A percentile compares a stretch with the other conserved stretches of the same genome.
phyloP scores from a whole-genome alignment of 176 grass and related monocot genomes.

The Aegilops speltoides region DNA sequence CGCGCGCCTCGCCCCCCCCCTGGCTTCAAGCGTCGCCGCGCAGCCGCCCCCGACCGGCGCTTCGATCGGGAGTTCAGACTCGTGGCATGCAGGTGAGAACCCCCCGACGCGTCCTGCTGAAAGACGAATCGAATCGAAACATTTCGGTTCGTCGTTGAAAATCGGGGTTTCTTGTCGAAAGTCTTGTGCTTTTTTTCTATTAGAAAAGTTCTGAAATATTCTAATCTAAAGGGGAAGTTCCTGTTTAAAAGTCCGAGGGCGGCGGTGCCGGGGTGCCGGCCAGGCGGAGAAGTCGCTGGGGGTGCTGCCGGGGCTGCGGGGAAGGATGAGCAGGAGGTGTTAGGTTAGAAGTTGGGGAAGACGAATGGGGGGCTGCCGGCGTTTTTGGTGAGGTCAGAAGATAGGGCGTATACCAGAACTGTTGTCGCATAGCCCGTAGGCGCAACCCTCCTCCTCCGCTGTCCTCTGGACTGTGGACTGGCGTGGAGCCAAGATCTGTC shows the following conservation, averaged over 20 bases:
- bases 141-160: not conserved
- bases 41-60: not conserved
- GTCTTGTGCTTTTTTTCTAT: not conserved
- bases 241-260: not conserved
- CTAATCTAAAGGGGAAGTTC: not conserved
- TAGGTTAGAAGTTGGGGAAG: not conserved
- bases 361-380: not conserved
- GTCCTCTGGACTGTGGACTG: not conserved
- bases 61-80: not conserved
- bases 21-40: not conserved
- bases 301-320: not conserved
- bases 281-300: not conserved
- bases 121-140: not conserved
- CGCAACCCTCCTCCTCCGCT: not conserved
- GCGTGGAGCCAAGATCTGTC: not conserved
- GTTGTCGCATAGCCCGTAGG: not conserved
- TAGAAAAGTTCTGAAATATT: not conserved
- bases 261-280: not conserved
- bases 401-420: not conserved
- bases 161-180: not conserved
- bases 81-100: conserved; percentile 2
- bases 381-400: not conserved
- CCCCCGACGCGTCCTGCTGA: not conserved
- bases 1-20: not conserved
- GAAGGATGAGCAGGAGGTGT: not conserved